These are phyloP conservation scores for Diaporthe vexans DNA, from an alignment of 2,329 filamentous ascomycete species.

Conservation along the genomic window DNA sequence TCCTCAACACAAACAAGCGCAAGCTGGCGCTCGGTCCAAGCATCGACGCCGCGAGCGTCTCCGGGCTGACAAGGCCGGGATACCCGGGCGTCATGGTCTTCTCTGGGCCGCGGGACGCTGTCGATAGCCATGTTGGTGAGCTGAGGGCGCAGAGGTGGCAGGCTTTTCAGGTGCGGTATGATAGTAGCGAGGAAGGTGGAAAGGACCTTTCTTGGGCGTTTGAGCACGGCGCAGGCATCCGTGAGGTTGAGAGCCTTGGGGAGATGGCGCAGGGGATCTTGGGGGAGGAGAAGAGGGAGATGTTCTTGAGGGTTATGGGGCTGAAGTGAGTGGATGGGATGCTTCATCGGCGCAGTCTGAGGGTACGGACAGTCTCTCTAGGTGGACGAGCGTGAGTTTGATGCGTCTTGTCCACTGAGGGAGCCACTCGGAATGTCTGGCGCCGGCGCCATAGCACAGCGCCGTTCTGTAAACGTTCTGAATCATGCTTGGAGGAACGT, in stretches of 20 bases:
- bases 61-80: slow-evolving; percentile 13
- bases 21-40: slow-evolving; percentile 8
- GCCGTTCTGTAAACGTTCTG: too few species aligned
- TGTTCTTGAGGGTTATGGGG: slow-evolving; percentile 16
- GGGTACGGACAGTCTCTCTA: neutral
- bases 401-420: neutral
- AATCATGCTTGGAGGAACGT: too few species aligned
- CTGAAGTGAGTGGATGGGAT: neutral
- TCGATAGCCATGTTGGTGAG: slow-evolving; percentile 19
- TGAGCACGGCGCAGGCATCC: neutral
- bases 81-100: slow-evolving; percentile 11
- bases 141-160: slow-evolving; percentile 19
- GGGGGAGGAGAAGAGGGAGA: slow-evolving; percentile 1
- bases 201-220: neutral
- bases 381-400: neutral
- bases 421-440: too few species aligned
- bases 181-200: neutral
- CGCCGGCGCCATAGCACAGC: too few species aligned
- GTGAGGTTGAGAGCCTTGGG: slow-evolving; percentile 11
- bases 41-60: neutral
- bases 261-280: slow-evolving; percentile 8
- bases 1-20: slow-evolving; percentile 24
- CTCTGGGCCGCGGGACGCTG: neutral
- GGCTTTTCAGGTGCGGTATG: slow-evolving; percentile 25
- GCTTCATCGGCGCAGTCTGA: too few species aligned